These are phyloP conservation scores for Scutellaria galericulata DNA, from an alignment of 257 asterid genomes.

Conservation along the genomic window DNA sequence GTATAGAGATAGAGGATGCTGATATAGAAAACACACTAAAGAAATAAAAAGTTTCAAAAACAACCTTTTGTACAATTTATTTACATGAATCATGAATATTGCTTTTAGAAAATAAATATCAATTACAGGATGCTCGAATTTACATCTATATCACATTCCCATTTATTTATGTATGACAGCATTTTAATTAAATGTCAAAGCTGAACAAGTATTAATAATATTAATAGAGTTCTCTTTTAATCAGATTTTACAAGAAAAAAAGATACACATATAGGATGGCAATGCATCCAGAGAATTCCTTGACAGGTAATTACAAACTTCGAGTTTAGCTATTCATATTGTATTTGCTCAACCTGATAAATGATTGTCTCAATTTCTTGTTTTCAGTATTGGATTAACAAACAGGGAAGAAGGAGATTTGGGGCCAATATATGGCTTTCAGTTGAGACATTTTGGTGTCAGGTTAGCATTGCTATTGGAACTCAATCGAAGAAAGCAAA, in stretches of 20 bases:
- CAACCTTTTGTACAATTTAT: too few species aligned
- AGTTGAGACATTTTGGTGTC: constrained; percentile 91
- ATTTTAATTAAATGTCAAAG: not conserved
- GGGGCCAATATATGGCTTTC: constrained; percentile 84
- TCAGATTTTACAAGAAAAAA: constrained; percentile 72
- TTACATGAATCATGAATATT: too few species aligned
- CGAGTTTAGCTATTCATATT: constrained; percentile 4
- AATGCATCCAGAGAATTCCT: constrained; percentile 82
- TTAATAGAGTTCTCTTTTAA: constrained; percentile 27
- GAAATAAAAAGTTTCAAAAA: too few species aligned
- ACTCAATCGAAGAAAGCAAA: constrained; percentile 3
- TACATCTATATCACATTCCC: not conserved
- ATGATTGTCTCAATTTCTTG: not conserved
- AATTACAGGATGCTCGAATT: too few species aligned
- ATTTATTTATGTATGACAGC: not conserved
- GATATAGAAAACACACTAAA: too few species aligned
- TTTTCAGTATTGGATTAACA: constrained; percentile 59
- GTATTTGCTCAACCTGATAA: constrained; percentile 33
- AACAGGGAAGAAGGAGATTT: constrained; percentile 76
- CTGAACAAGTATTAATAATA: not conserved
- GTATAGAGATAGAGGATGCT: too few species aligned
- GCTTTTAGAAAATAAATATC: too few species aligned
- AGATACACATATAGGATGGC: constrained; percentile 77
- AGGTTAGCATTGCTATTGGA: constrained; percentile 46
- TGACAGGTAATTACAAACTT: constrained; percentile 56